Base-by-base conservation (phyloP, 805 yeast genomes). In the Yarrowia hollandica region DNA sequence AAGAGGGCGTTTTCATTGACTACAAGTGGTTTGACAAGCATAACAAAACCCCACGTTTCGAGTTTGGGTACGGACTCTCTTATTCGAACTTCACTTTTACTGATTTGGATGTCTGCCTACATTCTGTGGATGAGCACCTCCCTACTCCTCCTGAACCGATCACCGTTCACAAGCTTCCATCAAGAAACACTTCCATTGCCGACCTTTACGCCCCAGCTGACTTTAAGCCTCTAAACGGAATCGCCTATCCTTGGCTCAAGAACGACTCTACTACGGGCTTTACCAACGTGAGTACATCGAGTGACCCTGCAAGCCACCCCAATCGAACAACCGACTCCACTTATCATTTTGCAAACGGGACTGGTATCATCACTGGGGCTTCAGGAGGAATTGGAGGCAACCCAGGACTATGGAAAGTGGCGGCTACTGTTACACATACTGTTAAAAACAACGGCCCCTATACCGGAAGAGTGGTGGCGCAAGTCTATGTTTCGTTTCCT, bases 21-120 rank as follows among this genome's bases (percentile, higher is more conserved):
- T 83, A 84, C 71, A 71, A 81, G 54, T 79, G 77, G 65, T 83
- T 82, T 68, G 85, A 82, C 64, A 79, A 79, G 66, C 75, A 79
- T 62, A 76, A 79, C 59, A 79, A 82, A 37, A 74, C 74, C 62
- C 85, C 86, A 15, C 69, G 85, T 52, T 84, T 68, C 66, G 85
- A 81, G 61, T 84, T 84, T 68, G 88, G 87, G 2, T 81, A 66
- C 70, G 88, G 88, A 8, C 69, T 83, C 39, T 79, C 85, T 1
- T 83, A 81, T 65, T 74, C 85, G 4, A 73, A 72, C 34, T 75
- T 71, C 61, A 61, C 69, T 4, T 63, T 75, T 28, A 63, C 70
- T 12, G 71, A 68, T 25, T 66, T 81, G 42, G 68, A 74, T 16
- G 77, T 78, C 63, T 70, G 77, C 72, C 82, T 61, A 1, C 68